Conservation (phyloP, 2,329 filamentous ascomycete genomes). For the Domatiomyces globalis region DNA sequence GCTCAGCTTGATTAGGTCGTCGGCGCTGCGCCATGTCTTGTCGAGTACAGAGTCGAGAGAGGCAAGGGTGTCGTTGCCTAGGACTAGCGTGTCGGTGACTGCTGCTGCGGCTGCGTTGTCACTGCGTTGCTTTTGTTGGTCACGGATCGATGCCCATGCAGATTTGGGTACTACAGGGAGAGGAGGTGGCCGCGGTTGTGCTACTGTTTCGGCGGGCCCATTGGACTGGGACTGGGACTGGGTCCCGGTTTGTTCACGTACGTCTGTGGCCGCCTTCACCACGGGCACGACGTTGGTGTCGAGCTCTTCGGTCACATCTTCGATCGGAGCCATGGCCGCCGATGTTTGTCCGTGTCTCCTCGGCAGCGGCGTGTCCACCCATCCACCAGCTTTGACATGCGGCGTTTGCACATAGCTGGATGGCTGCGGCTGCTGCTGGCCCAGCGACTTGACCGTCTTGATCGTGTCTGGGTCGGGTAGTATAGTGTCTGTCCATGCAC, state of each 20-base stretch:
- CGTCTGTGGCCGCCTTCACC: no score
- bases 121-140: conserved; percentile 24
- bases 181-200: conserved; percentile 26
- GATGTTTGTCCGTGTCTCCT: background rate
- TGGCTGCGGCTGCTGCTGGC: conserved; percentile 1
- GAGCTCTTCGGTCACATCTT: conserved; percentile 18
- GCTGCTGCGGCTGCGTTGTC: conserved; percentile 5
- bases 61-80: conserved; percentile 33
- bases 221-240: conserved; percentile 3
- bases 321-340: conserved; percentile 12
- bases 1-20: conserved; percentile 14
- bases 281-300: conserved; percentile 4
- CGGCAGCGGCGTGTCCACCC: conserved; percentile 16
- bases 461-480: conserved; percentile 23
- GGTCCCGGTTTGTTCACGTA: no score
- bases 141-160: conserved; percentile 28
- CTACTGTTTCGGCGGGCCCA: conserved; percentile 18
- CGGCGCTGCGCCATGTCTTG: conserved; percentile 13
- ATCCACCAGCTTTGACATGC: conserved; percentile 17
- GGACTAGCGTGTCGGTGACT: conserved; percentile 21
- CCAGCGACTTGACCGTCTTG: conserved; percentile 9
- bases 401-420: conserved; percentile 16
- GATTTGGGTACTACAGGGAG: conserved; percentile 30
- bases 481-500: conserved; percentile 35
- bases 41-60: conserved; percentile 30